Base-by-base conservation (phyloP, 306 rosid species). In the Vigna trinervia region DNA sequence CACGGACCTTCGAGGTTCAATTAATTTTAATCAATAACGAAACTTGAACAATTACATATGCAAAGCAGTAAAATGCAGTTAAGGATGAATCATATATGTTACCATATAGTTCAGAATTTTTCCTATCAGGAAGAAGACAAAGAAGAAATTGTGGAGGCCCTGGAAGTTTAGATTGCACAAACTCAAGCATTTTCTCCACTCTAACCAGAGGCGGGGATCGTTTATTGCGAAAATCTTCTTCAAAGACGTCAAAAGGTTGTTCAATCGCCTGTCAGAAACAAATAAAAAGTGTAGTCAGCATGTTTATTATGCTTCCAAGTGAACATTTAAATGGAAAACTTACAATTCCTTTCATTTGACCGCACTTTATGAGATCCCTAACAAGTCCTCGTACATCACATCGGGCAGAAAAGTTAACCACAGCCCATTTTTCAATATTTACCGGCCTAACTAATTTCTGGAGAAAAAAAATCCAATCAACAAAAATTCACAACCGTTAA, bases 91-190 rank as follows among this genome's bases (percentile, higher is more conserved):
- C 45, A 79, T 52, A 32, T 45, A 60, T 34, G 82, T 8, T 57
- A 95, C 99, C 99, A 86, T 96, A 96, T 62, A 96, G 90, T 75
- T 91, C 97, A 66, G 90, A 91, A 60, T 96, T 96, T 64, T 96
- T 96, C 50, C 99, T 85, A 71, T 96, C 98, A 5, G 99, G 93
- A 56, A 96, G 96, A 72, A 96, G 54, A 69, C 99, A 96, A 12
- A 96, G 93, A 8, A 95, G 80, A 52, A 92, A 95, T 19, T 82
- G 78, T 1, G 97, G 99, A 9, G 87, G 81, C 32, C 88, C 96
- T 8, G 97, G 94, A 76, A 95, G 94, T 58, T 87, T 88, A 1
- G 91, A 79, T 69, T 86, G 88, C 6, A 90, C 50, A 0, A 75
- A 73, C 73, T 91, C 97, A 38, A 92, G 88, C 96, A 95, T 89